A percentile compares a stretch with the other conserved stretches of the same genome.
These are phyloP conservation scores for Phytopythium ostracodes DNA, from an alignment of 352 stramenopile genomes.

Conservation along the genomic window DNA sequence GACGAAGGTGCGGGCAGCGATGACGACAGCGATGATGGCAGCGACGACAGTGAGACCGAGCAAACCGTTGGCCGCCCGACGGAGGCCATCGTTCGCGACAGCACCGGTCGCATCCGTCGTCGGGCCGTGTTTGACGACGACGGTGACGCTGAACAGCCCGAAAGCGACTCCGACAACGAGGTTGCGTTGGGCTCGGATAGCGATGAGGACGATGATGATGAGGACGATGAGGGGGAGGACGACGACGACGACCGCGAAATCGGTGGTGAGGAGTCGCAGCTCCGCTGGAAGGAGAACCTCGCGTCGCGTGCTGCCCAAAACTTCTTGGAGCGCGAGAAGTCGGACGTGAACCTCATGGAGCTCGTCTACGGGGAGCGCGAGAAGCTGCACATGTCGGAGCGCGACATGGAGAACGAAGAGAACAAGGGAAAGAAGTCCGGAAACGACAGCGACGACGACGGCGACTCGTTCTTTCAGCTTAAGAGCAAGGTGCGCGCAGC, in stretches of 20 bases:
- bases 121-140: constrained; percentile 76
- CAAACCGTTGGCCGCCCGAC: constrained; percentile 53
- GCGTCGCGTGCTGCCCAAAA: constrained; percentile 78
- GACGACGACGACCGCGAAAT: constrained; percentile 46
- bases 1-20: constrained; percentile 44
- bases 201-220: constrained; percentile 32
- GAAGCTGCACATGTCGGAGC: constrained; percentile 81
- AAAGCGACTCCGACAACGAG: constrained; percentile 7
- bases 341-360: constrained; percentile 89
- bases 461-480: constrained; percentile 71
- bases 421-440: constrained; percentile 25
- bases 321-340: constrained; percentile 80
- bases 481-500: constrained; percentile 51
- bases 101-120: constrained; percentile 63
- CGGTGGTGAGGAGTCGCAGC: constrained; percentile 56
- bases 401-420: constrained; percentile 58
- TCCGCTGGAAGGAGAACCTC: constrained; percentile 87
- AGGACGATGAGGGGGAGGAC: constrained; percentile 36
- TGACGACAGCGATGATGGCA: constrained; percentile 46
- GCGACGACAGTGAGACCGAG: constrained; percentile 43
- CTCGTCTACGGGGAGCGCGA: constrained; percentile 86
- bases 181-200: constrained; percentile 32
- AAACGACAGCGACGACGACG: constrained; percentile 50
- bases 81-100: constrained; percentile 68
- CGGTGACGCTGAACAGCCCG: constrained; percentile 17